phyloP scores from a whole-genome alignment of 768 basidiomycete genomes.

The Rickenella mellea region DNA sequence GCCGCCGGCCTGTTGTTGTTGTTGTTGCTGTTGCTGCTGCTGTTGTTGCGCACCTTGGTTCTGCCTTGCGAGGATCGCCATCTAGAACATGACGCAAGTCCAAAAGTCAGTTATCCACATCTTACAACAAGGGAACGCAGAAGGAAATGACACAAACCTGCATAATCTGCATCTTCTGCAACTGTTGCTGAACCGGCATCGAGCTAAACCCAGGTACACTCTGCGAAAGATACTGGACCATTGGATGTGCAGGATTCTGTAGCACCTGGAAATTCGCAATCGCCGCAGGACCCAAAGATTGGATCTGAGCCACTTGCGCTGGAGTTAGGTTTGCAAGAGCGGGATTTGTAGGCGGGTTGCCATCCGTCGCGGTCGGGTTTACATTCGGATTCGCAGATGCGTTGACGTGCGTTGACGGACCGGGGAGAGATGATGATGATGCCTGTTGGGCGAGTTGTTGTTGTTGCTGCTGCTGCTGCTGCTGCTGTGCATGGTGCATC shows the following conservation, averaged over 20 bases:
- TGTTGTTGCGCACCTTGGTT: conserved; percentile 15
- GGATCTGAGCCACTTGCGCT: conserved; percentile 11
- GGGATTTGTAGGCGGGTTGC: conserved; percentile 6
- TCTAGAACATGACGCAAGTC: neutral
- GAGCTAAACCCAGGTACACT: conserved; percentile 43
- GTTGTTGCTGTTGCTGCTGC: conserved; percentile 14
- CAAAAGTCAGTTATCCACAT: conserved; percentile 3
- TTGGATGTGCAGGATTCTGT: conserved; percentile 45
- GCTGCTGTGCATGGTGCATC: conserved; percentile 3
- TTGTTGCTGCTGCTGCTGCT: conserved; percentile 7
- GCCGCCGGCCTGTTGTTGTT: conserved; percentile 4
- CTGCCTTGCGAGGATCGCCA: conserved; percentile 1
- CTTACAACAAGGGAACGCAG: neutral
- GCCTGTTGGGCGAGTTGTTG: conserved; percentile 19
- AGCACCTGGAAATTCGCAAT: conserved; percentile 41
- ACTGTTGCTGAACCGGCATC: conserved; percentile 42
- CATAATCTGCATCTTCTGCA: conserved; percentile 46
- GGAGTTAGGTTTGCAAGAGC: conserved; percentile 4
- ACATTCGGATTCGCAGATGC: conserved; percentile 3
- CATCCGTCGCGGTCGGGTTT: neutral
- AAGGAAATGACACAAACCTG: conserved; percentile 31
- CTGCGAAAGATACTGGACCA: conserved; percentile 45
- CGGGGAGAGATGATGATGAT: conserved; percentile 31
- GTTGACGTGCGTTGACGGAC: conserved; percentile 16
- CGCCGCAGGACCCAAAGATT: conserved; percentile 20